Evolutionary conservation across 2,329 filamentous ascomycete species (phyloP).

Genomic region (Pleoardoris graminearum): DNA sequence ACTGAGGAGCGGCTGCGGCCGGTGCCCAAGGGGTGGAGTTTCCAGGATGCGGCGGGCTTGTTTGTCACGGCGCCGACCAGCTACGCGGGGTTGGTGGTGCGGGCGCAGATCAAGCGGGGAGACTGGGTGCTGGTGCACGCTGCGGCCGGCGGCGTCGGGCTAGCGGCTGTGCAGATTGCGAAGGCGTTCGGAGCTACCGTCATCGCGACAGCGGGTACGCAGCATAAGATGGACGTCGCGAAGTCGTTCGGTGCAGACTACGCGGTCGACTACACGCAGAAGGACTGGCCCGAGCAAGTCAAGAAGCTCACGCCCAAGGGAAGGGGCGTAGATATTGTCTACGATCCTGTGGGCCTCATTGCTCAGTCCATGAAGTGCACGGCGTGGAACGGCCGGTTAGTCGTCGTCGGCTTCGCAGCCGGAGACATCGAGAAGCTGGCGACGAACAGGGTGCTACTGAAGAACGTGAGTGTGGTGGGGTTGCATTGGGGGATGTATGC

Average conservation of each 20-base stretch:
- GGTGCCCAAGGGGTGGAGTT: conserved; percentile 80
- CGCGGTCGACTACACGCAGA: conserved; percentile 72
- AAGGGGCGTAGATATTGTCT: conserved; percentile 85
- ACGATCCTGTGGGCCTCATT: conserved; percentile 89
- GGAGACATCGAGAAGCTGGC: conserved; percentile 88
- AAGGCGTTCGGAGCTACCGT: conserved; percentile 91
- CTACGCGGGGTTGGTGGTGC: conserved; percentile 78
- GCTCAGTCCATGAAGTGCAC: conserved; percentile 88
- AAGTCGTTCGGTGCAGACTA: conserved; percentile 82
- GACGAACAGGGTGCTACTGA: conserved; percentile 87
- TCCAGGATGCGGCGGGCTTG: conserved; percentile 80
- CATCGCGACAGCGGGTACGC: conserved; percentile 85
- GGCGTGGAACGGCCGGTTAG: conserved; percentile 86
- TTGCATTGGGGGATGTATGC: conserved; percentile 90
- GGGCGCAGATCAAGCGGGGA: conserved; percentile 73
- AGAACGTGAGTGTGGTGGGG: conserved; percentile 89
- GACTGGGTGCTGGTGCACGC: conserved; percentile 91
- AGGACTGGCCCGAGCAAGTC: conserved; percentile 67
- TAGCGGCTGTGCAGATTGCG: conserved; percentile 90
- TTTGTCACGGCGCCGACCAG: conserved; percentile 92
- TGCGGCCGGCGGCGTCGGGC: conserved; percentile 86
- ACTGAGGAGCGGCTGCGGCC: conserved; percentile 69
- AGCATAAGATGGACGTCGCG: conserved; percentile 79
- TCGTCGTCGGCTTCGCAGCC: conserved; percentile 88
- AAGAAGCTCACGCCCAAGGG: conserved; percentile 75